phyloP scores from a whole-genome alignment of 2,329 filamentous ascomycete genomes.

The Alternaria consortialis region DNA sequence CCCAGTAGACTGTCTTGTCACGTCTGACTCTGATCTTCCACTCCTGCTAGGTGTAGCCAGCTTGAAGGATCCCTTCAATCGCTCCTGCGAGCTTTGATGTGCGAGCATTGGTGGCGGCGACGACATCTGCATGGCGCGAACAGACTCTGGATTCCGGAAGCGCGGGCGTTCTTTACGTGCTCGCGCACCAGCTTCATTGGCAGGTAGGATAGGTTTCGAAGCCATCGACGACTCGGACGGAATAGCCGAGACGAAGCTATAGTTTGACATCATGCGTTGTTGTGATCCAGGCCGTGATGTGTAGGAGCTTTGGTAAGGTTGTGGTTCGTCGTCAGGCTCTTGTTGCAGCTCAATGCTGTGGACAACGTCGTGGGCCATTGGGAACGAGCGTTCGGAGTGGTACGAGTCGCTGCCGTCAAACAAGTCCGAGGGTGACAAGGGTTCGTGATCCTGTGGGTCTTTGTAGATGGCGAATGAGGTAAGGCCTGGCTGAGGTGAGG shows the following conservation, averaged over 20 bases:
- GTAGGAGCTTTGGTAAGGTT: constrained; percentile 46
- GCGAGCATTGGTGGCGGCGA: constrained; percentile 58
- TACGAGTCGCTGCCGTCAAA: constrained; percentile 47
- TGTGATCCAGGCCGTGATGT: constrained; percentile 38
- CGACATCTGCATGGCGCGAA: constrained; percentile 76
- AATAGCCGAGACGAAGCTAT: constrained; percentile 49
- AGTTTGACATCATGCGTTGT: constrained; percentile 41
- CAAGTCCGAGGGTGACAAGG: constrained; percentile 41
- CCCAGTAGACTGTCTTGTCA: constrained; percentile 39
- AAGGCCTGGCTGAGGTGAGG: constrained; percentile 39
- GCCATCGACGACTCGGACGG: constrained; percentile 51
- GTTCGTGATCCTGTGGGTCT: constrained; percentile 42
- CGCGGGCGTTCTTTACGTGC: constrained; percentile 68
- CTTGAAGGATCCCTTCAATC: constrained; percentile 44
- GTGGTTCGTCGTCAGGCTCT: constrained; percentile 29
- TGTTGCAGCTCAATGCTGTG: constrained; percentile 43
- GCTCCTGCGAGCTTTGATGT: constrained; percentile 43
- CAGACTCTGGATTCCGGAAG: constrained; percentile 74
- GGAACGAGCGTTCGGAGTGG: constrained; percentile 42
- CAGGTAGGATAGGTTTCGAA: constrained; percentile 41
- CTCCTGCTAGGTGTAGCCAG: constrained; percentile 44
- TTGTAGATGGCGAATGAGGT: constrained; percentile 48
- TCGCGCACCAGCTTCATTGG: constrained; percentile 44
- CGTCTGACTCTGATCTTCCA: constrained; percentile 42
- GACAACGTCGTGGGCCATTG: constrained; percentile 39